A percentile compares a stretch with the other conserved stretches of the same genome.
Evolutionary conservation across 176 grass and related monocot species (phyloP).

Genomic region (Chloris gayana): DNA sequence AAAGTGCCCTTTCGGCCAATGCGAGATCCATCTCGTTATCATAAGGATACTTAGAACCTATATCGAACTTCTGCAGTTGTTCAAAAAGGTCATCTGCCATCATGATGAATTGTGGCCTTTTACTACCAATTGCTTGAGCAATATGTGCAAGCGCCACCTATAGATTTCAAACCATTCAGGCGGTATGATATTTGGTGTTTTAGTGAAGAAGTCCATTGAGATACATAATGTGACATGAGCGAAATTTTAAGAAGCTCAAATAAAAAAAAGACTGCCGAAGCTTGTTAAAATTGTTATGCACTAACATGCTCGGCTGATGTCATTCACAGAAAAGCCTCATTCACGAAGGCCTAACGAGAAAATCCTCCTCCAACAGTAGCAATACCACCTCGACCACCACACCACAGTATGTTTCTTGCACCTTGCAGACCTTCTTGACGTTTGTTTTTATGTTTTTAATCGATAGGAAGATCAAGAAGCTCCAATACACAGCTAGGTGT

Average conservation of each 20-base stretch:
- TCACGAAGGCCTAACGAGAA: conserved; percentile 86
- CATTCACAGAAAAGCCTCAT: conserved; percentile 83
- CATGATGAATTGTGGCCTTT: conserved; percentile 74
- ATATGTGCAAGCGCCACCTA: conserved; percentile 89
- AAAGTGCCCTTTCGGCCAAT: conserved; percentile 82
- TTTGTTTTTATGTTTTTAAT: conserved; percentile 57
- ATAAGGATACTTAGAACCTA: conserved; percentile 55
- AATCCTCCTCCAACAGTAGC: conserved; percentile 89
- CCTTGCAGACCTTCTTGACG: conserved; percentile 83
- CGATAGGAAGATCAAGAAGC: conserved; percentile 82
- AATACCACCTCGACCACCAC: conserved; percentile 71
- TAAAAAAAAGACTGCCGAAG: neutral
- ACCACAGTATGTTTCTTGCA: conserved; percentile 86
- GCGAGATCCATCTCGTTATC: conserved; percentile 60
- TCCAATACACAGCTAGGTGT: conserved; percentile 85
- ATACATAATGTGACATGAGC: conserved; percentile 35
- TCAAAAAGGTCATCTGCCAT: conserved; percentile 72
- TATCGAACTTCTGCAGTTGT: conserved; percentile 81
- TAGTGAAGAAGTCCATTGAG: conserved; percentile 82
- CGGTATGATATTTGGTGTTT: conserved; percentile 87
- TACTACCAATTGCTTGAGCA: conserved; percentile 81
- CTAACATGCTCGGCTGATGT: conserved; percentile 83
- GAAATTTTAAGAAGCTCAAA: neutral
- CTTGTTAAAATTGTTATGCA: conserved; percentile 18
- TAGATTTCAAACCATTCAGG: conserved; percentile 93